Conservation (phyloP, 139 green algal species). For the Ettlia oleoabundans region DNA sequence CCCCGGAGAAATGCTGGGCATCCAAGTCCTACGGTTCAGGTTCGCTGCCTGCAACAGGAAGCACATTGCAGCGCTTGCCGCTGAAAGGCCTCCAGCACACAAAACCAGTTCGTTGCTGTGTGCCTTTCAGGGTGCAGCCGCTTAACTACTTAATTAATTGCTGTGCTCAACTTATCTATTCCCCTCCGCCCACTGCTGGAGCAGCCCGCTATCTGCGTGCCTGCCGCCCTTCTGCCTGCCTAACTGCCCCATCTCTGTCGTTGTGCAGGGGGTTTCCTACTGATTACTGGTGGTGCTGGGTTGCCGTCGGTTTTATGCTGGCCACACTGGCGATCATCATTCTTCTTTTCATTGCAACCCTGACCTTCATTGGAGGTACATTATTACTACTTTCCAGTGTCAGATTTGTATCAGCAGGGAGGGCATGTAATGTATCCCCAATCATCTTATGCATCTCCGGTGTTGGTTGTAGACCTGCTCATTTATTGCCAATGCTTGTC, state of each 20-base stretch:
- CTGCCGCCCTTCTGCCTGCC: not conserved
- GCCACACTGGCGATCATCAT: conserved; percentile 1
- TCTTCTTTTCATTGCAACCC: not conserved
- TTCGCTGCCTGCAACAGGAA: not conserved
- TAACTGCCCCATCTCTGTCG: not conserved
- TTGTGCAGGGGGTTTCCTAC: conserved; percentile 29
- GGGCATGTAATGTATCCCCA: no score
- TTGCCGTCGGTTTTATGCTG: conserved; percentile 20
- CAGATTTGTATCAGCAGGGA: no score
- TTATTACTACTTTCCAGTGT: no score
- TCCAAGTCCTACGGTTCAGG: conserved; percentile 31
- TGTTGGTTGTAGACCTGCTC: no score
- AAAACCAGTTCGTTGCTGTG: no score
- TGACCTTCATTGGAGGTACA: conserved; percentile 32
- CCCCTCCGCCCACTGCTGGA: no score
- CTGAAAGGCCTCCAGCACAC: no score
- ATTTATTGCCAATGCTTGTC: no score
- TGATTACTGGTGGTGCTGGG: conserved; percentile 40
- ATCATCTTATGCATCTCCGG: no score
- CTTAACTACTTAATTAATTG: no score
- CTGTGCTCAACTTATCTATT: no score
- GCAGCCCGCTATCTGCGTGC: not conserved
- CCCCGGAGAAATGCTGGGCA: not conserved
- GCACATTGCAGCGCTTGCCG: not conserved
- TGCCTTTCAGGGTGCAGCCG: not conserved